Evolutionary conservation across 148 eudicot genomes (phyloP).

Genomic region (Vaccinium vitisidaea): DNA sequence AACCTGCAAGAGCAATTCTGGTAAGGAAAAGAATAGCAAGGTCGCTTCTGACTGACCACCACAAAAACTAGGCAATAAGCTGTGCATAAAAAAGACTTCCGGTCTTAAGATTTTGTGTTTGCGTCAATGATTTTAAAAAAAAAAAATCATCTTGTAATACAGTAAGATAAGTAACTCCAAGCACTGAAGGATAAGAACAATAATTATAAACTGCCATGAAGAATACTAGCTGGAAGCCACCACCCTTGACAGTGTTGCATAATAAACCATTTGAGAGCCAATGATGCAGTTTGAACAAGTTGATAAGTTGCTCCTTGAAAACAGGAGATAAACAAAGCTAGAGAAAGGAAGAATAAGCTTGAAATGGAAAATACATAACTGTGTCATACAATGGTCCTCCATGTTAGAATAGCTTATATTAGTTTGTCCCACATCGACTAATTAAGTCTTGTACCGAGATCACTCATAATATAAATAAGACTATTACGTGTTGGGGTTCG

Average conservation of each 20-base stretch:
- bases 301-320: conserved; percentile 13
- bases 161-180: background rate
- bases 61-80: background rate
- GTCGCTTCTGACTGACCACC: conserved; percentile 10
- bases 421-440: too few species aligned
- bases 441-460: too few species aligned
- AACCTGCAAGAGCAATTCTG: conserved; percentile 56
- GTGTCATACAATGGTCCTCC: conserved; percentile 1
- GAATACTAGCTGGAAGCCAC: conserved; percentile 4
- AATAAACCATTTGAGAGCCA: conserved; percentile 5
- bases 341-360: background rate
- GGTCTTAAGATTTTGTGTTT: background rate
- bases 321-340: background rate
- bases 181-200: background rate
- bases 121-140: background rate
- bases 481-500: too few species aligned
- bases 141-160: background rate
- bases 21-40: conserved; percentile 16
- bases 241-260: conserved; percentile 7
- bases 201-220: background rate
- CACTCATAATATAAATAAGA: too few species aligned
- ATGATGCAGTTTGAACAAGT: background rate
- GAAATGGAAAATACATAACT: background rate
- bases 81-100: background rate
- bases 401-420: too few species aligned